Evolutionary conservation across 2,329 filamentous ascomycete genomes (phyloP), one percentile per base, ranked within the genome.

Genomic region (Curvularia eragrostidis): DNA sequence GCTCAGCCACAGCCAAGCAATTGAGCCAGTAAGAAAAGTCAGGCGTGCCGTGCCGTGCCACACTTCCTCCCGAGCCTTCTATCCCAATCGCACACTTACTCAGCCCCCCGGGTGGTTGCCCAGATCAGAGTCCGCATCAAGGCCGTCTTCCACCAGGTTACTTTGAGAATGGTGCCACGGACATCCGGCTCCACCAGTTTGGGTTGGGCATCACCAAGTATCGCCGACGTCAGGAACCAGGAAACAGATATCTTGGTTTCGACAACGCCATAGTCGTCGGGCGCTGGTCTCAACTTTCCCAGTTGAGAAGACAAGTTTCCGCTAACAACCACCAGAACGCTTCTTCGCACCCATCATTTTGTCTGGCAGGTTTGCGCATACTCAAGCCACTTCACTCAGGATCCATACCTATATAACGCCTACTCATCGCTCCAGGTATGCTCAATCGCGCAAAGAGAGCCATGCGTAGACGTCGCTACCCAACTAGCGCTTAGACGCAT

Each of bases 11-110:
- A 21, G 51, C 6, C 34, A 36, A 36, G 18, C 34, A 15, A 36
- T 15, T 13, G 36, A 13, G 24, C 48, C 52, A 32, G 18, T 43
- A 21, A 23, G 28, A 26, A 32, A n/a, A 23, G 5, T 52, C 28
- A 52, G 42, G 55, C 58, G 30, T 52, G n/a, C 55, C 46, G 46
- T 48, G 46, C 32, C 43, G 58, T 44, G 51, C 54, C 50, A 52
- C 54, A 48, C 23, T 47, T 39, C 19, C 39, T 47, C 52, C 38
- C 42, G 34, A 23, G n/a, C 34, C 23, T 24, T 12, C 41, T 34
- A 48, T 39, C 32, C 34, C 38, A 38, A 21, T 43, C 36, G 34
- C 34, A 19, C 30, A 34, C 32, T 34, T 42, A 39, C 56, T 56
- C 49, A 56, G 59, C 56, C 59, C 42, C 49, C 3, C 21, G 18